A percentile compares a stretch with the other conserved stretches of the same genome.
Conservation (phyloP, 208 protist genomes). For the Porcisia deanei region DNA sequence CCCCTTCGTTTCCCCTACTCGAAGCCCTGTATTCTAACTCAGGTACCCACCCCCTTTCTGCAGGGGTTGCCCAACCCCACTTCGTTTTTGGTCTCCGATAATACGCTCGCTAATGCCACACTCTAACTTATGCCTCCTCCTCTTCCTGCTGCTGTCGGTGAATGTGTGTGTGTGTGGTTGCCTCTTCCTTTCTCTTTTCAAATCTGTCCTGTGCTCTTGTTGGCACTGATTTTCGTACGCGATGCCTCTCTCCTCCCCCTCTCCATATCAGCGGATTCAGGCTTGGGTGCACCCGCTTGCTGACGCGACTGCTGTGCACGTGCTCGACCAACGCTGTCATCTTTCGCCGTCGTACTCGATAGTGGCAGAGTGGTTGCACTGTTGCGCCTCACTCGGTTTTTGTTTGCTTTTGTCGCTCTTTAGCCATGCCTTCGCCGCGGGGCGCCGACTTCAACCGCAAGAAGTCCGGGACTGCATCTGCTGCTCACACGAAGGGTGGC, state of each 20-base stretch:
- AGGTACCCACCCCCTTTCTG: too few relatives aligned
- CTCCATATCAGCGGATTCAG: neutral
- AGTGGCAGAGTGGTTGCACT: neutral
- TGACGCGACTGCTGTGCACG: neutral
- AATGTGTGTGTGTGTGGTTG: neutral
- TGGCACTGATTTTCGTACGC: neutral
- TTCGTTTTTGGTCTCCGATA: too few relatives aligned
- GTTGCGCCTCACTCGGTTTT: neutral
- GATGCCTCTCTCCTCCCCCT: too few relatives aligned
- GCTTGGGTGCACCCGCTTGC: neutral
- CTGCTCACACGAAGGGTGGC: conserved; percentile 9
- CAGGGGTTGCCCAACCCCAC: too few relatives aligned
- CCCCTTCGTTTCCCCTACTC: neutral
- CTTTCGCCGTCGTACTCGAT: neutral
- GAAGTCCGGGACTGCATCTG: conserved; percentile 10
- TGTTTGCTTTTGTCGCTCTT: neutral
- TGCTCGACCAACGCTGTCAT: neutral
- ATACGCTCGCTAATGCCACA: neutral
- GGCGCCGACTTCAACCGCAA: conserved; percentile 4
- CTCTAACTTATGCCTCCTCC: neutral
- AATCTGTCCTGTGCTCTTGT: too few relatives aligned
- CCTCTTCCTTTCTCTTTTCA: neutral
- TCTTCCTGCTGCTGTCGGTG: neutral
- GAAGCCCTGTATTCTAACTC: too few relatives aligned
- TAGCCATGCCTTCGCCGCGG: conserved; percentile 9